phyloP scores from a whole-genome alignment of 371 early-diverging fungal species.

The Actinomucor elegans region DNA sequence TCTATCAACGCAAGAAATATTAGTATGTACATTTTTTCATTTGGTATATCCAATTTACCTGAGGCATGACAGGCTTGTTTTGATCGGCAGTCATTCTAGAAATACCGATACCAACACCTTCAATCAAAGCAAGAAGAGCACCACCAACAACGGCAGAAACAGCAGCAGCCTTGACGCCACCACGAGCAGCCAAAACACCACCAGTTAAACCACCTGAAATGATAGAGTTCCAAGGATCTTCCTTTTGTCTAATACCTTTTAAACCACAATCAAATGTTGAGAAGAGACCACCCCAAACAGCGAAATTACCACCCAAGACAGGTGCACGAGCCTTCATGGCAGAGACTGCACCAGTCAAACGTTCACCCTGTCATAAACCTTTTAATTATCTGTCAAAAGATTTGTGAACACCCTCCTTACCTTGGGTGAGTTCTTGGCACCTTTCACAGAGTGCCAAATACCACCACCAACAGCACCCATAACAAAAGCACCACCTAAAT shows the following conservation, averaged over 20 bases:
- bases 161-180: slow-evolving; percentile 83
- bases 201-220: slow-evolving; percentile 93
- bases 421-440: slow-evolving; percentile 94
- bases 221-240: slow-evolving; percentile 96
- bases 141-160: slow-evolving; percentile 92
- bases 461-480: slow-evolving; percentile 98
- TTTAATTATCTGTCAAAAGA: too few species aligned
- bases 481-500: slow-evolving; percentile 94
- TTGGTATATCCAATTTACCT: slow-evolving; percentile 28
- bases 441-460: slow-evolving; percentile 95
- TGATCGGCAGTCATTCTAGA: slow-evolving; percentile 57
- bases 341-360: slow-evolving; percentile 82
- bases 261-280: slow-evolving; percentile 94
- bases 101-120: slow-evolving; percentile 89
- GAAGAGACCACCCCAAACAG: slow-evolving; percentile 97
- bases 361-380: slow-evolving; percentile 72
- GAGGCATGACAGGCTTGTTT: slow-evolving; percentile 61
- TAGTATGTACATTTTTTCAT: neutral
- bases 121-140: slow-evolving; percentile 89
- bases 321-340: slow-evolving; percentile 95
- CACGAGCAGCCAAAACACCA: slow-evolving; percentile 89
- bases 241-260: slow-evolving; percentile 90
- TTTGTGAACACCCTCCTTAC: too few species aligned
- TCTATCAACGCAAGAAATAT: neutral
- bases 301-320: slow-evolving; percentile 95